Evolutionary conservation across 1,284 basidiomycete genomes (phyloP), one percentile per base, ranked within the genome.

Genomic region (Irpex lacteus): DNA sequence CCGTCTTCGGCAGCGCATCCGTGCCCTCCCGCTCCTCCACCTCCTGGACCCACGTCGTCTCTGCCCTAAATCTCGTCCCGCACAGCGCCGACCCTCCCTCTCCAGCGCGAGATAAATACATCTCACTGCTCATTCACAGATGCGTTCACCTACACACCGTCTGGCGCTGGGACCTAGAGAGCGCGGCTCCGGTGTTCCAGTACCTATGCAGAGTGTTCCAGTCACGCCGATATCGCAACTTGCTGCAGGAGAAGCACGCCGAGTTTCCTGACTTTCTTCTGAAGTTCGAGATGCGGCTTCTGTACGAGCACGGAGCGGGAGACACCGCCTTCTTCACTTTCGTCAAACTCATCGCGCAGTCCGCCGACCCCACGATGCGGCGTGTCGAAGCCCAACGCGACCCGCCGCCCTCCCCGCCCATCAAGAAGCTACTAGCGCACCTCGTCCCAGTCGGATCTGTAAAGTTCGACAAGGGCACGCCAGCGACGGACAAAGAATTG

Each of bases 281-380:
- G 18, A 72, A 87, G 15, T 82, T 84, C 62, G 82, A 92, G 70
- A 80, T 87, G 70, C 74, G 75, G 1, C 76, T 88, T 9, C 80
- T 94, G 1, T 80, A 79, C 11, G 75, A 81, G n/a, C 82, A 83
- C 59, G 78, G 82, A 21, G 75, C 77, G 26, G 75, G 75, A 11
- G 95, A 97, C 68, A 88, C 90, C 1, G 87, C 92, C 4, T 97
- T 92, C 73, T 85, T 88, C 18, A 75, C 94, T 15, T 94, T 95
- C 71, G 78, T 98, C 56, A 94, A 94, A 72, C 81, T 96, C 59
- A 79, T 95, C 15, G 82, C 86, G 1, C 83, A 82, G 47, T 85
- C 89, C 0, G 83, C 81, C 2, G 11, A 34, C 5, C 37, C 26
- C 26, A 3, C 59, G 53, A 56, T 65, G 56, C 61, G 49, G 71